Base-by-base conservation (phyloP, 768 basidiomycete genomes). In the Royoungia palumana region DNA sequence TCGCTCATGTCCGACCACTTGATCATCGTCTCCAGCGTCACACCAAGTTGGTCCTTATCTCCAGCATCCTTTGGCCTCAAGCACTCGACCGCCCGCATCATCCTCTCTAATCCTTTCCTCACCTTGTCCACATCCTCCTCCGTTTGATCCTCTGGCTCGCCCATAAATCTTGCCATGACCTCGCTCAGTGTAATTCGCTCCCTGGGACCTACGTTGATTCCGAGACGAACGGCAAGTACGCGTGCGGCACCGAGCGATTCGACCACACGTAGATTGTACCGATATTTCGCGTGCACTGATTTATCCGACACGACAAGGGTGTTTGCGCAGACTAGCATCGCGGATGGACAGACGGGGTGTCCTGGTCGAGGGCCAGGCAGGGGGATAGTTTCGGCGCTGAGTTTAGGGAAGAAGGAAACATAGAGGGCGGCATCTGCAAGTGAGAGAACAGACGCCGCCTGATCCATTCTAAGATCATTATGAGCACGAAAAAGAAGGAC, bases 191-290 rank as follows among this genome's bases (percentile, higher is more conserved):
- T 86, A 32, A 87, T 71, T 50, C 75, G 80, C 64, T 67, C 50
- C 67, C 69, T 16, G 55, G 70, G 12, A 70, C 66, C 19, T 12
- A 72, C 62, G 1, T 53, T 14, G 14, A 88, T 51, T 2, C 74
- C 76, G 20, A 94, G 76, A 32, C 71, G 68, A 25, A 77, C 75
- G 0, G 83, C 83, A 12, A 96, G 75, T 6, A 92, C 72, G 21
- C 87, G 77, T 0, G 93, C 89, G 2, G 82, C 86, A 30, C 83
- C 84, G 17, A 92, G 82, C 0, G 86, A 89, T 67, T 96, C 93
- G n/a, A 94, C 87, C 28, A 94, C 92, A 28, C 90, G 89, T 14
- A 94, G 75, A 62, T 96, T 95, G 72, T 95, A 94, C 38, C 83
- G 77, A 30, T 75, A 78, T 57, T 85, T 87, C 2, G 89, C 87